phyloP scores from a whole-genome alignment of 2,329 filamentous ascomycete species.

The Emericellopsis cladophorae region DNA sequence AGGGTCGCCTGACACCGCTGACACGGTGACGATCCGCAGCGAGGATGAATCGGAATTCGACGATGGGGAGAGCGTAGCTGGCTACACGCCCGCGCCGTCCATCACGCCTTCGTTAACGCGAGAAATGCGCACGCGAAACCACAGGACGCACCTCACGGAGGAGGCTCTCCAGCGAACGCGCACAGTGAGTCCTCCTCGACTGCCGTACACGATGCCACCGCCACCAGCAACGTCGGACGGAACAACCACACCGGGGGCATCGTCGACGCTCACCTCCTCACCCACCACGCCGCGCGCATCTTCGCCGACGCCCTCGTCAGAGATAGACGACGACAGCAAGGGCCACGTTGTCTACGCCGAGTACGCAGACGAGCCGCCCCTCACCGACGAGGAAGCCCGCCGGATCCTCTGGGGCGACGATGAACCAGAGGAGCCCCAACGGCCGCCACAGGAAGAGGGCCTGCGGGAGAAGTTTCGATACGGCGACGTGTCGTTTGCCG shows the following conservation, averaged over 20 bases:
- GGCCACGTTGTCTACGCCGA: constrained; percentile 3
- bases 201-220: not conserved
- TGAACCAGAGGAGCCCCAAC: constrained; percentile 4
- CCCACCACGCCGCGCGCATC: not conserved
- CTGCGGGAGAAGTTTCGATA: constrained; percentile 26
- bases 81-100: constrained; percentile 5
- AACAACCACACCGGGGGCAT: not conserved
- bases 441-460: constrained; percentile 8
- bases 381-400: constrained; percentile 25
- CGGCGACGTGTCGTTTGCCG: constrained; percentile 17
- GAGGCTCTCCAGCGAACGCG: not conserved
- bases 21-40: constrained; percentile 14
- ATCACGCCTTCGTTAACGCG: constrained; percentile 3
- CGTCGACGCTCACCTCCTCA: not conserved
- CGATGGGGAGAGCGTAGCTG: constrained; percentile 6
- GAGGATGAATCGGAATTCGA: constrained; percentile 9
- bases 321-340: not conserved
- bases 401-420: constrained; percentile 21
- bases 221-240: not conserved
- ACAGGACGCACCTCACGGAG: constrained; percentile 5
- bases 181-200: not conserved
- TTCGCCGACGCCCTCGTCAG: not conserved
- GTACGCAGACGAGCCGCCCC: constrained; percentile 15
- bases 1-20: constrained; percentile 8
- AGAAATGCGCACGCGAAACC: not conserved